Evolutionary conservation across 2,329 filamentous ascomycete genomes (phyloP), one percentile per base, ranked within the genome.

Genomic region (Botrytis byssoidea): DNA sequence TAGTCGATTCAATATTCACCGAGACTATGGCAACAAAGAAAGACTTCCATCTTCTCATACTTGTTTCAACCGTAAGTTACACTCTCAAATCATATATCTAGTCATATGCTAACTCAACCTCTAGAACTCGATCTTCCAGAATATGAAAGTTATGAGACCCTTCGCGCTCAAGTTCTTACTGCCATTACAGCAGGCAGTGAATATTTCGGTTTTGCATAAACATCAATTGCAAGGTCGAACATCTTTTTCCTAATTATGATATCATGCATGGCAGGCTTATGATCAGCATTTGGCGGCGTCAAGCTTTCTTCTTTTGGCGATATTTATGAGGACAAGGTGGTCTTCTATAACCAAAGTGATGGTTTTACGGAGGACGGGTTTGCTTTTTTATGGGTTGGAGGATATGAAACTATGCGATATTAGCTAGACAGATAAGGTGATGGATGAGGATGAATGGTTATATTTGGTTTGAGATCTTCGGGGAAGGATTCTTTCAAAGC

Each of bases 161-260:
- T 99, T 75, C 91, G 96, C 76, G 90, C 93, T 79, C 94, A 96
- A 81, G 85, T 99, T 74, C 91, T 97, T 83, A 98, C 95, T 78
- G 96, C 96, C 76, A 98, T 99, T 83, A 99, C 96, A n/a, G 92
- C 95, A 77, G 96, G 96, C 78, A 96, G 94, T 85, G 95, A 98
- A 83, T 98, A 92, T 83, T 99, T 99, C 83, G 96, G 96, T 75
- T 98, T 99, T 83, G 95, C 96, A 79, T 98, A 92, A 86, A 74
- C 35, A 37, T 14, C 29, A 37, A 44, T 59, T 66, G 35, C 37
- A 71, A 69, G 70, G 61, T 74, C 48, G 74, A 42, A 55, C 70
- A 73, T 76, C 76, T 74, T 74, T 77, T 75, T 76, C 72, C 72
- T 77, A 74, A 35, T 67, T 55, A 74, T 71, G 76, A 78, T 74